Evolutionary conservation across 768 basidiomycete genomes (phyloP).

Genomic region (Cyclocybe aegerita): DNA sequence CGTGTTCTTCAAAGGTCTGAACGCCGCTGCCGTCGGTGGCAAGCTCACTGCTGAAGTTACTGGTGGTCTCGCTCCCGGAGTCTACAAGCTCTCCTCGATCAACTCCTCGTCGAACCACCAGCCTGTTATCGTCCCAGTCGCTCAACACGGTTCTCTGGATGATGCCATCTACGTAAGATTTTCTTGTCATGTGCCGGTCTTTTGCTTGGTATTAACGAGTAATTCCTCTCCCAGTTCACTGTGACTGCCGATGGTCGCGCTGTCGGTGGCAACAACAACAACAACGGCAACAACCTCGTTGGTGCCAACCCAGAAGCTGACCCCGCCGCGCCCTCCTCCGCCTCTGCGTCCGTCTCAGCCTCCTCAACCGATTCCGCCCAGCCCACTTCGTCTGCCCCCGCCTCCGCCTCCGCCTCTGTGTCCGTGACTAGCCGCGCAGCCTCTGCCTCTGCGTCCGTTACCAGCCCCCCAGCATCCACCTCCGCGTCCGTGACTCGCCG

Average conservation of each 20-base stretch:
- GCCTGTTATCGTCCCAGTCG: slow-evolving; percentile 57
- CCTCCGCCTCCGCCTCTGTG: background rate
- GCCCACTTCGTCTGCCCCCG: background rate
- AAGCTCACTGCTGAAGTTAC: slow-evolving; percentile 50
- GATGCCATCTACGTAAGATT: slow-evolving; percentile 58
- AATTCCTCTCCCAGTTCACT: slow-evolving; percentile 15
- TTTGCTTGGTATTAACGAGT: background rate
- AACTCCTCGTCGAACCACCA: slow-evolving; percentile 60
- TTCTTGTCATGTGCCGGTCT: background rate
- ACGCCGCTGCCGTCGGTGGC: slow-evolving; percentile 45
- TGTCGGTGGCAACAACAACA: slow-evolving; percentile 2
- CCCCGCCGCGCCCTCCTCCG: background rate
- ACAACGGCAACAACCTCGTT: slow-evolving; percentile 2
- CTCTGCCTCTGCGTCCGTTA: too few species aligned
- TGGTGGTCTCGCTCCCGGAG: slow-evolving; percentile 54
- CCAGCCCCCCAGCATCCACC: too few species aligned
- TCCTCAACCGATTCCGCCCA: background rate
- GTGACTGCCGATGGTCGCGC: slow-evolving; percentile 20
- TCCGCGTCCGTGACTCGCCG: too few species aligned
- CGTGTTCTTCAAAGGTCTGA: slow-evolving; percentile 59
- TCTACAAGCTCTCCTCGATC: slow-evolving; percentile 62
- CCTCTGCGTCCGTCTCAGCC: background rate
- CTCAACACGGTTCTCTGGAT: slow-evolving; percentile 61
- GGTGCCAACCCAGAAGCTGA: background rate
- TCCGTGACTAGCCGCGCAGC: too few species aligned